Percentiles rank a stretch among this genome's conserved stretches.
phyloP scores from a whole-genome alignment of 345 rosid genomes.

The Arabidopsis thaliana region DNA sequence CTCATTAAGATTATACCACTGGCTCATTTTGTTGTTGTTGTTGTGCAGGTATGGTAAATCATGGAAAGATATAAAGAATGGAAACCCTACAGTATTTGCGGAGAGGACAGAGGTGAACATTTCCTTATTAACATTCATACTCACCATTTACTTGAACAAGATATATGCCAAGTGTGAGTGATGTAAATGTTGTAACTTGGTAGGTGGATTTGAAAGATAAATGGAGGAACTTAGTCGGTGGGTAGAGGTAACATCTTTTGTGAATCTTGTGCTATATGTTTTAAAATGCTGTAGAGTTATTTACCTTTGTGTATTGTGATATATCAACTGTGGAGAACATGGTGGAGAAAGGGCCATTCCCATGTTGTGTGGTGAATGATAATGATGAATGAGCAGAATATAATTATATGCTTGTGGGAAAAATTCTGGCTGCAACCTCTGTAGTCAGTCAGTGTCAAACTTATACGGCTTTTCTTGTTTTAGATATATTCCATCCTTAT shows the following conservation, averaged over 20 bases:
- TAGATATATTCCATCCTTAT: slow-evolving; percentile 42
- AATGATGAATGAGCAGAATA: slow-evolving; percentile 36
- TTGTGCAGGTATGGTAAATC: slow-evolving; percentile 39
- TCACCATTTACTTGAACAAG: slow-evolving; percentile 5
- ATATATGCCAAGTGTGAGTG: slow-evolving; percentile 16
- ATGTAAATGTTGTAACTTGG: slow-evolving; percentile 24
- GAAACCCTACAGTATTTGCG: slow-evolving; percentile 36
- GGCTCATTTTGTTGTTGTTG: slow-evolving; percentile 21
- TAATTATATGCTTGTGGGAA: slow-evolving; percentile 27
- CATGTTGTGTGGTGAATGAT: slow-evolving; percentile 27
- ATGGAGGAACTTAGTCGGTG: slow-evolving; percentile 42
- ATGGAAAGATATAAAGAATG: slow-evolving; percentile 42
- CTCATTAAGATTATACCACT: background rate
- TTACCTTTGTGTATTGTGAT: background rate
- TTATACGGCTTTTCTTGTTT: slow-evolving; percentile 39
- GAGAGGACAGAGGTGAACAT: slow-evolving; percentile 42
- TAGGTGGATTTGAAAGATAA: slow-evolving; percentile 43
- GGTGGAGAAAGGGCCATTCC: slow-evolving; percentile 24
- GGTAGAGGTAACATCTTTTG: slow-evolving; percentile 21
- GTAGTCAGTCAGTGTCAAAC: slow-evolving; percentile 39
- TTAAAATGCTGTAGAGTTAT: slow-evolving; percentile 11
- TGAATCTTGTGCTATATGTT: slow-evolving; percentile 13
- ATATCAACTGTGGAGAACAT: slow-evolving; percentile 20
- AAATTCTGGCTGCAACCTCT: slow-evolving; percentile 25
- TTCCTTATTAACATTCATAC: background rate